Evolutionary conservation across 176 grass and related monocot species (phyloP).

Genomic region (Aegilops tauschii): DNA sequence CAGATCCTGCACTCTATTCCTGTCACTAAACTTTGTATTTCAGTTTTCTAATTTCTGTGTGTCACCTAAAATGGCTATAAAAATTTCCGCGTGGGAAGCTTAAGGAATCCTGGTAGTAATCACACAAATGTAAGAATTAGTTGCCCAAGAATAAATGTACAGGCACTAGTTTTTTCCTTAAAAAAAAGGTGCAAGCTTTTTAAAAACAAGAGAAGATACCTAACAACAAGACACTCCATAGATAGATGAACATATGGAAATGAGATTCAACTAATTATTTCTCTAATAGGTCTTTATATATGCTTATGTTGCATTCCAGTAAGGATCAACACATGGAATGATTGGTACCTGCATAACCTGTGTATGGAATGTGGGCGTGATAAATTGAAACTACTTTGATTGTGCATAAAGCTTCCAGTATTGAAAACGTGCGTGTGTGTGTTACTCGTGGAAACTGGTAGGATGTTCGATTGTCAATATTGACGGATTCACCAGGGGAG

Average conservation of each 20-base stretch:
- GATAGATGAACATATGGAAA: not conserved
- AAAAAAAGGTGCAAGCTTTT: not conserved
- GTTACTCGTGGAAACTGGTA: not conserved
- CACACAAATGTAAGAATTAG: not conserved
- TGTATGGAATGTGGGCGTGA: no score
- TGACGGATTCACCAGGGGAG: not conserved
- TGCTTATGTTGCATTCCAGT: not conserved
- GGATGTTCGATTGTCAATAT: not conserved
- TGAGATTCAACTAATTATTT: not conserved
- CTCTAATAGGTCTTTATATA: not conserved
- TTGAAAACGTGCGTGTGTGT: not conserved
- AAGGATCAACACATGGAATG: not conserved
- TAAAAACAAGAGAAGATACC: not conserved
- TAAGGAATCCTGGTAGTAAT: not conserved
- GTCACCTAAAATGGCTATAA: not conserved
- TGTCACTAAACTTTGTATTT: not conserved
- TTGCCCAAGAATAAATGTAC: not conserved
- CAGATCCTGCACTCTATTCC: not conserved
- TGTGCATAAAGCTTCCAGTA: not conserved
- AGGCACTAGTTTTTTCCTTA: not conserved
- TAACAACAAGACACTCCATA: not conserved
- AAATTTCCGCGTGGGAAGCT: not conserved
- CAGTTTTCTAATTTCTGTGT: not conserved
- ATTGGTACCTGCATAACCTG: not conserved
- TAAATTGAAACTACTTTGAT: no score